Evolutionary conservation across 73 alveolate species (phyloP).

Genomic region (Blepharisma stoltei): DNA sequence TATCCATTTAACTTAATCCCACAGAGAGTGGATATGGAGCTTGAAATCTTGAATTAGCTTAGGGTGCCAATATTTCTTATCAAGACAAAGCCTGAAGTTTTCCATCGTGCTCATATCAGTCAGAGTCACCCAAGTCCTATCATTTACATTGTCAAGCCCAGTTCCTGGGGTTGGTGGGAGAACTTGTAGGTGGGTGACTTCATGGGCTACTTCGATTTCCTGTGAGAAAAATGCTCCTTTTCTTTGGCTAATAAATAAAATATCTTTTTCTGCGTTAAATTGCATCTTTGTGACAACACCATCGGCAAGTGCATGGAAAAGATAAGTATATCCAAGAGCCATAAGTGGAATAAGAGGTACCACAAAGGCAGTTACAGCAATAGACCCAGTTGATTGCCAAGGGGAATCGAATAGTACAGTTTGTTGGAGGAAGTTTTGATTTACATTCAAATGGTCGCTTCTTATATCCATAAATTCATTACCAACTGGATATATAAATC

Average conservation of each 20-base stretch:
- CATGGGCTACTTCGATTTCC: constrained; percentile 7
- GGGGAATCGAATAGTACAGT: background rate
- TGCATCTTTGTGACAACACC: constrained; percentile 24
- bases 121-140: background rate
- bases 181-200: constrained; percentile 26
- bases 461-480: constrained; percentile 24
- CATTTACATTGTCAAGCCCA: constrained; percentile 3
- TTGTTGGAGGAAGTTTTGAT: background rate
- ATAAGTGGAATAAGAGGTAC: constrained; percentile 23
- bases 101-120: constrained; percentile 15
- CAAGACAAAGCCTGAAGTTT: background rate
- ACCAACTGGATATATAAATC: constrained; percentile 24
- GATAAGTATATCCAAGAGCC: background rate
- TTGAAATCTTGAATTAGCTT: background rate
- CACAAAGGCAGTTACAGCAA: constrained; percentile 19
- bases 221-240: background rate
- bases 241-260: constrained; percentile 11
- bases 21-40: background rate
- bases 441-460: background rate
- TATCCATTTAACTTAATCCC: background rate
- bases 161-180: constrained; percentile 27
- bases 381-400: constrained; percentile 20
- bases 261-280: constrained; percentile 4
- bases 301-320: background rate
- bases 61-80: constrained; percentile 25